Conservation (phyloP, 75 land plant species). For the Cupressus sempervirens region DNA sequence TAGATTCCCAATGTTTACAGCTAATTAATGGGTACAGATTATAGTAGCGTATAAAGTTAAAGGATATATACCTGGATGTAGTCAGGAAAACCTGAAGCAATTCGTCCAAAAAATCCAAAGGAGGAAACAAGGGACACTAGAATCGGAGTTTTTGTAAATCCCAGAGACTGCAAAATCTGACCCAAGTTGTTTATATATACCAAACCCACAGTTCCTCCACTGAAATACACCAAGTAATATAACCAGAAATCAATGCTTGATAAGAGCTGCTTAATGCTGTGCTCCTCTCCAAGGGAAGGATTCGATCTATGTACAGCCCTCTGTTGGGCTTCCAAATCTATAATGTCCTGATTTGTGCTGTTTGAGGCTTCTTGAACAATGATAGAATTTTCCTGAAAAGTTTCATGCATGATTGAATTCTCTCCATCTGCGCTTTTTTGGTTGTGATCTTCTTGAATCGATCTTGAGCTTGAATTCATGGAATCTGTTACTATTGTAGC, state of each 20-base stretch:
- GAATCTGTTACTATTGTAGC: background rate
- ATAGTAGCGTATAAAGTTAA: background rate
- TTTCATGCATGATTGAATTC: slow-evolving; percentile 15
- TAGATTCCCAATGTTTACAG: background rate
- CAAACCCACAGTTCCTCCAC: slow-evolving; percentile 58
- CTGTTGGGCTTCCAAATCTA: slow-evolving; percentile 4
- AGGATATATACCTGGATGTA: slow-evolving; percentile 10
- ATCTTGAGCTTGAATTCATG: background rate
- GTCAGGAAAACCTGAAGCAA: slow-evolving; percentile 62
- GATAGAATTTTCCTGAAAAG: slow-evolving; percentile 11
- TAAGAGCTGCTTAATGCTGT: slow-evolving; percentile 25
- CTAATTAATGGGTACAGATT: background rate
- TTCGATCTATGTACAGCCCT: background rate
- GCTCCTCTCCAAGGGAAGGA: slow-evolving; percentile 49
- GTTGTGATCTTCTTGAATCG: background rate
- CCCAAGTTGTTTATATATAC: slow-evolving; percentile 69
- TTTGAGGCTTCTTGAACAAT: background rate
- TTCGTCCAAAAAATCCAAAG: slow-evolving; percentile 67
- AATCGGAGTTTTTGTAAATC: slow-evolving; percentile 17
- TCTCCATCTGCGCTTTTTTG: background rate
- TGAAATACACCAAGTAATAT: slow-evolving; percentile 47
- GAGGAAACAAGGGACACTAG: slow-evolving; percentile 45
- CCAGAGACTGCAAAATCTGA: slow-evolving; percentile 56
- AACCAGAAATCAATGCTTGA: slow-evolving; percentile 50
- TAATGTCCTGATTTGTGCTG: background rate